Percentiles rank a stretch among this genome's conserved stretches.
Evolutionary conservation across 2,329 filamentous ascomycete genomes (phyloP).

Genomic region (Pseudophaeomoniella oleicola): DNA sequence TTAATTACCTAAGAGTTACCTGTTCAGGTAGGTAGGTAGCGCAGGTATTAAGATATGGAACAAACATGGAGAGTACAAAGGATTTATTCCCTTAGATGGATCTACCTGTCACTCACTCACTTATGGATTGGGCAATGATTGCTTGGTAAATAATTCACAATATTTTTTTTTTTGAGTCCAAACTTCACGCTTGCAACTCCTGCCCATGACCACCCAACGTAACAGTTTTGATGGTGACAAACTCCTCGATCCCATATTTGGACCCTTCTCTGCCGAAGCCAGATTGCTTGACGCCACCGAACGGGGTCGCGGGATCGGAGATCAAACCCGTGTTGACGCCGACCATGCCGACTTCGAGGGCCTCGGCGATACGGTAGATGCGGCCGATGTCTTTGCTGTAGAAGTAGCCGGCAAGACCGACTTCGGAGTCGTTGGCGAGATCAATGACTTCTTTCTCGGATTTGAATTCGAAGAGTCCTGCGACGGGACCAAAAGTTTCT

Average conservation of each 20-base stretch:
- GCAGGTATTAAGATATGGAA: too few relatives aligned
- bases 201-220: slow-evolving; percentile 49
- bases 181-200: background rate
- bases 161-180: background rate
- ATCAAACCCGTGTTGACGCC: slow-evolving; percentile 58
- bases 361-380: slow-evolving; percentile 46
- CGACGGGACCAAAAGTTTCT: slow-evolving; percentile 93
- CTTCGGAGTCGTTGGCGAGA: slow-evolving; percentile 66
- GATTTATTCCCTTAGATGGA: too few relatives aligned
- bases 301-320: slow-evolving; percentile 41
- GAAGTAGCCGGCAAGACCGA: slow-evolving; percentile 90
- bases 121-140: too few relatives aligned
- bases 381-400: slow-evolving; percentile 52
- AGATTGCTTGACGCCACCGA: slow-evolving; percentile 71
- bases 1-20: too few relatives aligned
- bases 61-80: too few relatives aligned
- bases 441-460: slow-evolving; percentile 78
- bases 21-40: too few relatives aligned
- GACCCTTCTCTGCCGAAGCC: slow-evolving; percentile 70
- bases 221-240: slow-evolving; percentile 57
- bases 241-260: slow-evolving; percentile 64
- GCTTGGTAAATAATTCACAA: too few relatives aligned
- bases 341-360: slow-evolving; percentile 36
- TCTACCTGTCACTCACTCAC: too few relatives aligned
- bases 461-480: slow-evolving; percentile 75